Evolutionary conservation across 2,329 filamentous ascomycete genomes (phyloP).

Genomic region (Fusarium torreyae): DNA sequence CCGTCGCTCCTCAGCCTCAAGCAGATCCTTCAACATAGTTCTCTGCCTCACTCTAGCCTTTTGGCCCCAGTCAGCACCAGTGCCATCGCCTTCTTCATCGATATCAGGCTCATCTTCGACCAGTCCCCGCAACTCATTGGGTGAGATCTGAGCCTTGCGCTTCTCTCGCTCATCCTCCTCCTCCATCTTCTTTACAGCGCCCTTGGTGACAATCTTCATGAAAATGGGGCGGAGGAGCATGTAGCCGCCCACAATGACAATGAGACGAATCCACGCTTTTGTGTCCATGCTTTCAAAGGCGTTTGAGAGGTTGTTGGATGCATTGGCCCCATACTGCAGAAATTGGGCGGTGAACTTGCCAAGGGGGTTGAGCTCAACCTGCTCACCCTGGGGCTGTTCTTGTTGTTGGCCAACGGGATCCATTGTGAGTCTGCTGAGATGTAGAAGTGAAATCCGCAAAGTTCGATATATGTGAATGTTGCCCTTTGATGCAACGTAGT

Average conservation of each 20-base stretch:
- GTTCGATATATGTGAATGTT: background rate
- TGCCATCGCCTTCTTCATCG: slow-evolving; percentile 62
- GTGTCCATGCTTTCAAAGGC: slow-evolving; percentile 66
- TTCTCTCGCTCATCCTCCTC: slow-evolving; percentile 68
- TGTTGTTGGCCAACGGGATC: slow-evolving; percentile 48
- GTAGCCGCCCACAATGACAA: slow-evolving; percentile 81
- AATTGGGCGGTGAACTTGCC: slow-evolving; percentile 54
- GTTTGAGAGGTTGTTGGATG: slow-evolving; percentile 64
- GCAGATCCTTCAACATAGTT: slow-evolving; percentile 74
- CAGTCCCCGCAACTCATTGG: slow-evolving; percentile 75
- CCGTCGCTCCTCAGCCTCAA: slow-evolving; percentile 74
- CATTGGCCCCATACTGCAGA: slow-evolving; percentile 56
- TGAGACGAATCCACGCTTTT: slow-evolving; percentile 76
- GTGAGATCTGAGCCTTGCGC: slow-evolving; percentile 71
- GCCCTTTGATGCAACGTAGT: background rate
- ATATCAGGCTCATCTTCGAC: slow-evolving; percentile 68
- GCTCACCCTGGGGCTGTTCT: slow-evolving; percentile 47
- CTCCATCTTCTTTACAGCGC: slow-evolving; percentile 76
- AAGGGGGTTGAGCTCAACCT: slow-evolving; percentile 53
- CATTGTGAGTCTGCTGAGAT: slow-evolving; percentile 29
- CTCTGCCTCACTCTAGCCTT: slow-evolving; percentile 79
- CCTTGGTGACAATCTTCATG: slow-evolving; percentile 75
- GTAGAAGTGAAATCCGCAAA: background rate
- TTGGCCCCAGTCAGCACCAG: slow-evolving; percentile 75
- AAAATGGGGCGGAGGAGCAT: slow-evolving; percentile 81